These are phyloP conservation scores for Graphilbum fragrans DNA, from an alignment of 2,329 filamentous ascomycete genomes.

Conservation along the genomic window DNA sequence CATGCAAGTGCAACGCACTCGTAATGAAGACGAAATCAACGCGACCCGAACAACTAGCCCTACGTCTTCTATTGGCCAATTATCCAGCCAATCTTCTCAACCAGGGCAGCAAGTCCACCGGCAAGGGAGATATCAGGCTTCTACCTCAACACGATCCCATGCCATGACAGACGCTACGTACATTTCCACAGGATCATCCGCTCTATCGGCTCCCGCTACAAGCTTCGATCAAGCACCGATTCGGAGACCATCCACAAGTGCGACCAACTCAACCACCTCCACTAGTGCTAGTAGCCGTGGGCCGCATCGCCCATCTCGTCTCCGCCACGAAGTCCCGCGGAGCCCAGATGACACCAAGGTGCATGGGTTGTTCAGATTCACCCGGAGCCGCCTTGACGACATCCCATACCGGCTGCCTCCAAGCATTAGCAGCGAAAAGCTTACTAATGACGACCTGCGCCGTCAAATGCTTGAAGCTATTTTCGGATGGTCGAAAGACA, in stretches of 20 bases:
- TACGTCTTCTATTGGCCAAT: conserved; percentile 46
- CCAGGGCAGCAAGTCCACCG: conserved; percentile 27
- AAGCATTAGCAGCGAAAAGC: conserved; percentile 40
- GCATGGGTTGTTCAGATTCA: conserved; percentile 77
- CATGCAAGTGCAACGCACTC: conserved; percentile 50
- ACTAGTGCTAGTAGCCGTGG: conserved; percentile 31
- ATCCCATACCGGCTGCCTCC: conserved; percentile 65
- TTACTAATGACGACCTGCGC: conserved; percentile 70
- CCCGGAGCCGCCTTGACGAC: conserved; percentile 66
- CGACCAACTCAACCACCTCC: conserved; percentile 10
- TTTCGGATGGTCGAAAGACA: conserved; percentile 87
- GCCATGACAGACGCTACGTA: conserved; percentile 52
- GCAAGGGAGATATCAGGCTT: conserved; percentile 17
- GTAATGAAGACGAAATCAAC: conserved; percentile 48
- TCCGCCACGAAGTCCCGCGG: conserved; percentile 68
- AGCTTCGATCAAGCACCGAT: conserved; percentile 10
- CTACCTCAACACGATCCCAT: conserved; percentile 26
- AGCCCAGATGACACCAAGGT: conserved; percentile 64
- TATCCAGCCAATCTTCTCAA: conserved; percentile 45
- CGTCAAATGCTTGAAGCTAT: conserved; percentile 86
- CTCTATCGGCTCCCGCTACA: conserved; percentile 22
- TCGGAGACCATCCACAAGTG: neutral
- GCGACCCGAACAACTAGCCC: conserved; percentile 57
- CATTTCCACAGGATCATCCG: conserved; percentile 54
- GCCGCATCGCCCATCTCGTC: conserved; percentile 48